Evolutionary conservation across 2,329 filamentous ascomycete genomes (phyloP).

Genomic region (Verticillium albo-atrum): DNA sequence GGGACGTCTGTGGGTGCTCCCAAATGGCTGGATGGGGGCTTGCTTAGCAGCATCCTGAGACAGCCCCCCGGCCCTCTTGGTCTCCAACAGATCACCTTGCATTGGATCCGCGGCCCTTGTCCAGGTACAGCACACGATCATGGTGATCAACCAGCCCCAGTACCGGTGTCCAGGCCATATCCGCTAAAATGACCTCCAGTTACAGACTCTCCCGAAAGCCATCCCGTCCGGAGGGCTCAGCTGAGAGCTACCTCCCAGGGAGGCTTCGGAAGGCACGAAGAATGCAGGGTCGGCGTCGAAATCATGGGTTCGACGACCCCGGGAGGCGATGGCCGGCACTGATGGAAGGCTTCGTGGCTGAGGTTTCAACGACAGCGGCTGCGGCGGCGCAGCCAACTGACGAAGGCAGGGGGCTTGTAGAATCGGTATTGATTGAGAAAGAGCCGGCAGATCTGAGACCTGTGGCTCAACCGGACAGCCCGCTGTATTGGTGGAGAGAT

Average conservation of each 20-base stretch:
- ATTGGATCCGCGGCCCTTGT: not conserved
- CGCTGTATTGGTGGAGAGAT: not conserved
- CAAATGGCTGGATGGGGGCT: not conserved
- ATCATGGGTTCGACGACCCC: not conserved
- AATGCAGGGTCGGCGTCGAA: not conserved
- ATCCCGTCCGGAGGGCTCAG: not conserved
- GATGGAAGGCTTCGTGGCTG: not conserved
- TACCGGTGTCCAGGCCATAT: not conserved
- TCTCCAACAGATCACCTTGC: not conserved
- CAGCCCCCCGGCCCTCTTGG: not conserved
- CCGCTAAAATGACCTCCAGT: not conserved
- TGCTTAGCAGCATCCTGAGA: not conserved
- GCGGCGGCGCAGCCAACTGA: not conserved
- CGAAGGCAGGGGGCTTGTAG: not conserved
- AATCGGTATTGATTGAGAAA: not conserved
- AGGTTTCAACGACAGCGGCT: not conserved
- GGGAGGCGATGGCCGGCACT: not conserved
- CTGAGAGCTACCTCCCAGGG: not conserved
- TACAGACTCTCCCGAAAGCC: not conserved
- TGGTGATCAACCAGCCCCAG: not conserved
- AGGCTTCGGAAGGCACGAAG: not conserved
- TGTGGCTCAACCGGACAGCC: not conserved
- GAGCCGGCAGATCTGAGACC: not conserved
- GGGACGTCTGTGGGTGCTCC: not conserved
- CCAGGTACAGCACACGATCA: not conserved